Conservation (phyloP, 345 rosid genomes). For the Acer saccharum region DNA sequence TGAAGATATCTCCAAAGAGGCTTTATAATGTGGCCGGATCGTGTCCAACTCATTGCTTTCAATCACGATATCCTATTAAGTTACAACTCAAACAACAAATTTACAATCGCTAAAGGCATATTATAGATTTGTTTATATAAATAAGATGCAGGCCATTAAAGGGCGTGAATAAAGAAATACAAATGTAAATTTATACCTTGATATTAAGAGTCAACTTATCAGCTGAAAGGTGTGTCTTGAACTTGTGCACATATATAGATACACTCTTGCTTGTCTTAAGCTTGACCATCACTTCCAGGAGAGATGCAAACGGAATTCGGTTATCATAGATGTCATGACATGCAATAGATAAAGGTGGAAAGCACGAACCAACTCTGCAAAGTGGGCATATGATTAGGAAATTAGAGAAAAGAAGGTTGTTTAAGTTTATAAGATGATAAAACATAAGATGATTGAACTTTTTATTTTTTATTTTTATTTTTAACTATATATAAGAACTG, state of each 20-base stretch:
- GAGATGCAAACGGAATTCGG: slow-evolving; percentile 37
- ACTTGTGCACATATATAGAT: slow-evolving; percentile 22
- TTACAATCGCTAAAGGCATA: not conserved
- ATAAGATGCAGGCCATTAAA: slow-evolving; percentile 4
- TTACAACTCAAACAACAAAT: slow-evolving; percentile 6
- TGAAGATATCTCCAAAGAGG: slow-evolving; percentile 44
- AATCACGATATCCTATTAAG: slow-evolving; percentile 45
- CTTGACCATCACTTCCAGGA: slow-evolving; percentile 41
- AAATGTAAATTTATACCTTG: slow-evolving; percentile 36
- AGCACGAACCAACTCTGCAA: slow-evolving; percentile 58
- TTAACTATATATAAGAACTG: not conserved
- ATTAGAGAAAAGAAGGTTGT: not conserved
- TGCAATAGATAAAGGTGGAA: slow-evolving; percentile 39
- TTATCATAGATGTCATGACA: slow-evolving; percentile 57
- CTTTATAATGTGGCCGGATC: slow-evolving; percentile 49
- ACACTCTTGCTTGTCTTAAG: slow-evolving; percentile 25
- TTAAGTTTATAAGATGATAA: not conserved
- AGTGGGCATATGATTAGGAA: not conserved
- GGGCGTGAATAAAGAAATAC: not conserved
- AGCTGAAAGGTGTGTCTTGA: slow-evolving; percentile 41
- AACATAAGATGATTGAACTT: not conserved
- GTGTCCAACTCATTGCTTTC: slow-evolving; percentile 44
- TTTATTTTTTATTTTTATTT: not conserved
- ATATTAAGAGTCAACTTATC: slow-evolving; percentile 36
- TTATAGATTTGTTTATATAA: not conserved